Percentiles rank a stretch among this genome's conserved stretches.
phyloP scores from a whole-genome alignment of 208 protist genomes.

The Wallacemonas sp. region DNA sequence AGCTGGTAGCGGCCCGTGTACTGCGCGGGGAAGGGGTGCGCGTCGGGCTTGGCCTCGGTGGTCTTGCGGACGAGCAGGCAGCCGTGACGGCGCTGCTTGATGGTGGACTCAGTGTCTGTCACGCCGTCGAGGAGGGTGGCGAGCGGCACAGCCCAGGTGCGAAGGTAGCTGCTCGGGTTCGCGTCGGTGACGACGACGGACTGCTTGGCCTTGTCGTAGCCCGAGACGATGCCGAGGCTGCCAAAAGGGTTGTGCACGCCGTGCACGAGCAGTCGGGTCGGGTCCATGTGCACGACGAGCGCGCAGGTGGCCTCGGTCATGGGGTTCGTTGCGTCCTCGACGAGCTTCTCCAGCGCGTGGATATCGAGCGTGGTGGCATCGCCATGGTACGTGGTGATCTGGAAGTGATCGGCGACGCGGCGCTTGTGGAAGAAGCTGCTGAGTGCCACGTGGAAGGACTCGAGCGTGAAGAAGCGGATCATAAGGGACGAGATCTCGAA shows the following conservation, averaged over 20 bases:
- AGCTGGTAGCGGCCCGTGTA: slow-evolving; percentile 57
- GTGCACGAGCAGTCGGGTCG: slow-evolving; percentile 56
- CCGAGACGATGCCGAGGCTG: slow-evolving; percentile 65
- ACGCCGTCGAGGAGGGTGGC: slow-evolving; percentile 56
- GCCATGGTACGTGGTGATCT: slow-evolving; percentile 59
- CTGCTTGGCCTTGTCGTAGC: slow-evolving; percentile 51
- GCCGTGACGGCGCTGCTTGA: slow-evolving; percentile 63
- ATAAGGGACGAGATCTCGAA: slow-evolving; percentile 79
- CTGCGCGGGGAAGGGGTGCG: slow-evolving; percentile 39
- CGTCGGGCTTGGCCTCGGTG: background rate
- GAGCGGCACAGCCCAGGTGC: slow-evolving; percentile 74
- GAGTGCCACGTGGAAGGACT: slow-evolving; percentile 74
- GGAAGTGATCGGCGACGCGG: slow-evolving; percentile 34
- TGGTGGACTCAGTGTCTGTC: slow-evolving; percentile 43
- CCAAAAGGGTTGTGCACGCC: slow-evolving; percentile 75
- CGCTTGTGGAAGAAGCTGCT: slow-evolving; percentile 56
- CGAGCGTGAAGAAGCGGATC: slow-evolving; percentile 75
- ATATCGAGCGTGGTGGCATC: slow-evolving; percentile 46
- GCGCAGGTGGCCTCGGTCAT: slow-evolving; percentile 26
- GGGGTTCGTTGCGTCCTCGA: slow-evolving; percentile 32
- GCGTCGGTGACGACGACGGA: slow-evolving; percentile 64
- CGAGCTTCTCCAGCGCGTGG: slow-evolving; percentile 52
- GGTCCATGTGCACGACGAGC: slow-evolving; percentile 68
- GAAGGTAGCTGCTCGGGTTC: slow-evolving; percentile 80
- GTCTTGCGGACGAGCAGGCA: slow-evolving; percentile 44